Conservation (phyloP, 345 rosid species). For the Camelina sativa region DNA sequence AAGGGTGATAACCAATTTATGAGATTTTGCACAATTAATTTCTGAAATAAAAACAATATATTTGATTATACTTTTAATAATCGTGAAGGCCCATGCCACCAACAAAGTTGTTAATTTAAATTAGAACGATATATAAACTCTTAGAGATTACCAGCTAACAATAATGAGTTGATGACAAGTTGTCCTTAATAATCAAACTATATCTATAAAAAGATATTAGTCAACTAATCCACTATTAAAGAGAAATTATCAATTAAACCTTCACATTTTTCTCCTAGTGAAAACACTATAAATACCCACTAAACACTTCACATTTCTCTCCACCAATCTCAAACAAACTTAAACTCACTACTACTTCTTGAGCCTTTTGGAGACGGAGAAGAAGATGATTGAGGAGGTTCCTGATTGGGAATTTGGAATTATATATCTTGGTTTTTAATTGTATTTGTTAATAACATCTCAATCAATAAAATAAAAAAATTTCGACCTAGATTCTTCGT, state of each 20-base stretch:
- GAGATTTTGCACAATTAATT: not conserved
- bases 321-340: conserved; percentile 22
- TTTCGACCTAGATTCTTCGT: no score
- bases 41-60: not conserved
- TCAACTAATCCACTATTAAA: not conserved
- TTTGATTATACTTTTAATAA: not conserved
- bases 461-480: no score
- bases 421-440: no score
- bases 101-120: not conserved
- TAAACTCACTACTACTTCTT: conserved; percentile 21
- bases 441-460: no score
- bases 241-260: not conserved
- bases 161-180: not conserved
- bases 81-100: not conserved
- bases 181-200: conserved; percentile 1
- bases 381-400: conserved; percentile 58
- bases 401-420: conserved; percentile 63
- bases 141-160: conserved; percentile 14
- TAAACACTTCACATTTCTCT: conserved; percentile 12
- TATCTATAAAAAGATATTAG: not conserved
- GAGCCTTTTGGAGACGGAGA: conserved; percentile 60
- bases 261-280: not conserved
- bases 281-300: conserved; percentile 37
- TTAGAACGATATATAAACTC: not conserved
- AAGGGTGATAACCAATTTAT: no score